These are phyloP conservation scores for Paecilomyces dactylethromorphus DNA, from an alignment of 2,329 filamentous ascomycete species.

Conservation along the genomic window DNA sequence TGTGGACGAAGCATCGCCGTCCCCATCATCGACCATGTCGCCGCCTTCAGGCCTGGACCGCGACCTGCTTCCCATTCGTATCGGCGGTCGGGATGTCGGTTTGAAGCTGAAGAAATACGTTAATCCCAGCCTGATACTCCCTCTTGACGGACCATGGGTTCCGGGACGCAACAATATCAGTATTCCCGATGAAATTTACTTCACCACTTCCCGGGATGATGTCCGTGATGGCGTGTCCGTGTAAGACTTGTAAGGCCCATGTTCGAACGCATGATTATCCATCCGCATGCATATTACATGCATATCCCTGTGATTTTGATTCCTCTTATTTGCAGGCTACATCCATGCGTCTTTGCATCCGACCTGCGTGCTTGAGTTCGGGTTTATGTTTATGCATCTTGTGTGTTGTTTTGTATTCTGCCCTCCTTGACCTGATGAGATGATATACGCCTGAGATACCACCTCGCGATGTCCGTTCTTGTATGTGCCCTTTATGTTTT, in stretches of 20 bases:
- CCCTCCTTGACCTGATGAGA: background rate
- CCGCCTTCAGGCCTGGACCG: constrained; percentile 38
- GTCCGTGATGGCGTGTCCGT: background rate
- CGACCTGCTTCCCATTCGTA: constrained; percentile 34
- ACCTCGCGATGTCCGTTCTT: background rate
- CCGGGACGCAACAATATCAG: constrained; percentile 18
- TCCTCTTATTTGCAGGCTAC: background rate
- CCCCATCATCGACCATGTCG: constrained; percentile 30
- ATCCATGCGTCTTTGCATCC: background rate
- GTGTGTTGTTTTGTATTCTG: background rate
- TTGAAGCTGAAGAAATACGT: constrained; percentile 39
- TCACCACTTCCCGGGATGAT: background rate
- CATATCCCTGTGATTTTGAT: background rate
- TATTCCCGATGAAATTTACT: background rate
- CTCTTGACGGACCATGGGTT: constrained; percentile 40
- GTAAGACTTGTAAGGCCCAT: background rate
- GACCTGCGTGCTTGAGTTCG: background rate
- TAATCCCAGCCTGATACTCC: constrained; percentile 40
- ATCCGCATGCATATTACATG: background rate
- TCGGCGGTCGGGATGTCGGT: constrained; percentile 34
- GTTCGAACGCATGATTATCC: background rate
- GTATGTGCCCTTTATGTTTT: background rate
- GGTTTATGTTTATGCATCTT: background rate
- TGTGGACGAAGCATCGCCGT: constrained; percentile 26
- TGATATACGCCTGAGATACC: background rate